Base-by-base conservation (phyloP, 2,329 filamentous ascomycete species). In the Alternaria ventricosa region DNA sequence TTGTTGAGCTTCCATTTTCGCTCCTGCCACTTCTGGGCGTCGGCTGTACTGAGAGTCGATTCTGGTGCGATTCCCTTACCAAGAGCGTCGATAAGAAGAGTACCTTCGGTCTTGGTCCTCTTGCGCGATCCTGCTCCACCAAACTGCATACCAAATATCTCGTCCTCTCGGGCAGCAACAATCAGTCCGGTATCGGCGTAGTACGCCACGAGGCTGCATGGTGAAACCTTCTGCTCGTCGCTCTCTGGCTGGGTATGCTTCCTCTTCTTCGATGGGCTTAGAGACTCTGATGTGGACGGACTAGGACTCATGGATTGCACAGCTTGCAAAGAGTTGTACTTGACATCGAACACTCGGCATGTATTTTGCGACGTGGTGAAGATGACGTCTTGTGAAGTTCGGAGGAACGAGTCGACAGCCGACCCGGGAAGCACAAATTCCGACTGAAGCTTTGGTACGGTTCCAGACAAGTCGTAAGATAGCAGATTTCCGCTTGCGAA, bases 1-100 rank as follows among this genome's bases (percentile, higher is more conserved):
- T 72, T 74, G 61, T 84, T 80, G 5, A 83, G 67, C 58, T 76
- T 76, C 12, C 60, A 65, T 25, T 75, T 70, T 53, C 70, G 68
- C 41, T 74, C 75, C n/a, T 74, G 65, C 72, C 76, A 75, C 25
- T 72, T 71, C 11, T 72, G 66, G 60, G 54, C 67, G 15, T 72
- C 70, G 18, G 61, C 44, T 25, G 53, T 58, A 13, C 27, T 18
- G n/a, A 13, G 22, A 22, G 36, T 23, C 5, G 57, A 33, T 13
- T 61, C 62, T 15, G 61, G 44, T 10, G 63, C 53, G 30, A 87
- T 81, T 3, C 90, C 91, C 63, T 89, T 89, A 2, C 91, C 90
- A 57, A 94, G 87, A 0, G 91, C 91, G 74, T 94, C 91, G 33
- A 92, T 90, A 25, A 94, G 81, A 8, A 92, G 82, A 9, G 90